These are phyloP conservation scores for Mycena alexandri DNA, from an alignment of 768 basidiomycete genomes.

Conservation along the genomic window DNA sequence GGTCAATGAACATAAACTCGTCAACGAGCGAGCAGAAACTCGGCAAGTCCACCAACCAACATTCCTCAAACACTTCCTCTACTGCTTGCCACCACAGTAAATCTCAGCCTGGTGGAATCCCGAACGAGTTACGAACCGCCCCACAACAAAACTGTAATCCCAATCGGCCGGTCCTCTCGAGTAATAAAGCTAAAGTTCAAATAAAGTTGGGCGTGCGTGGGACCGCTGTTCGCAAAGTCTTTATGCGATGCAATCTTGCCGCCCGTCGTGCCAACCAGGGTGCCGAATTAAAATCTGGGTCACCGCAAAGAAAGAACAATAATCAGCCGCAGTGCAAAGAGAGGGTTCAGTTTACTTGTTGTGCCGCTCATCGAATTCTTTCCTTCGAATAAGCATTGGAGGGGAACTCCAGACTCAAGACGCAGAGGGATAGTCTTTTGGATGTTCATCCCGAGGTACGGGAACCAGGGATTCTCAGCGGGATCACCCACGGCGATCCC, in stretches of 20 bases:
- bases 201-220: slow-evolving; percentile 44
- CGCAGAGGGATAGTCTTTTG: slow-evolving; percentile 43
- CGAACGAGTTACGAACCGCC: neutral
- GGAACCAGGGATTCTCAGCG: no score
- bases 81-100: neutral
- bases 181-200: slow-evolving; percentile 45
- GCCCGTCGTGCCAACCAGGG: slow-evolving; percentile 42
- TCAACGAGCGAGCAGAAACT: no score
- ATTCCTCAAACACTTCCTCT: neutral
- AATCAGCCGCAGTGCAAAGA: slow-evolving; percentile 13
- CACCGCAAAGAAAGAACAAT: no score
- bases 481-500: slow-evolving; percentile 27
- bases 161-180: slow-evolving; percentile 34
- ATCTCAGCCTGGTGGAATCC: neutral
- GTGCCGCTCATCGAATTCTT: slow-evolving; percentile 34
- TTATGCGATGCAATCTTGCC: neutral
- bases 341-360: no score
- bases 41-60: no score
- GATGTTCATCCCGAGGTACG: slow-evolving; percentile 37
- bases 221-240: slow-evolving; percentile 42
- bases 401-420: slow-evolving; percentile 42
- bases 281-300: slow-evolving; percentile 49
- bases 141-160: slow-evolving; percentile 9
- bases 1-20: no score
- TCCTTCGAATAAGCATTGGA: slow-evolving; percentile 39